phyloP scores from a whole-genome alignment of 768 basidiomycete species.

The Agrocybe chaxingu region DNA sequence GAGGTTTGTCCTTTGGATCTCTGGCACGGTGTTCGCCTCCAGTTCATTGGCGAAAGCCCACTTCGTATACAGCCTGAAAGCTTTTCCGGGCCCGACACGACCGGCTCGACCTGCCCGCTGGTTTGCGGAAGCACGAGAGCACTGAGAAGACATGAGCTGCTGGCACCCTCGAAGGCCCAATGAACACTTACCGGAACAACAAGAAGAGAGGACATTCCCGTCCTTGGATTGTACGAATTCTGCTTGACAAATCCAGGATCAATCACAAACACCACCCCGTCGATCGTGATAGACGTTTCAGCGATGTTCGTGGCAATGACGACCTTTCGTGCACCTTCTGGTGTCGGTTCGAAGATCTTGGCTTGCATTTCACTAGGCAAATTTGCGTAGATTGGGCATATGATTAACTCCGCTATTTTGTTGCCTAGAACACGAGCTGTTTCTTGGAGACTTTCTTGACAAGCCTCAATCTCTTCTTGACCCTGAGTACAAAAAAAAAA shows the following conservation, averaged over 20 bases:
- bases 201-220: conserved; percentile 95
- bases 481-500: conserved; percentile 49
- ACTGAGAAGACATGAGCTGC: conserved; percentile 40
- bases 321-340: conserved; percentile 93
- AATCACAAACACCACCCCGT: conserved; percentile 98
- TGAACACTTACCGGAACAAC: conserved; percentile 78
- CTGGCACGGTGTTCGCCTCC: conserved; percentile 95
- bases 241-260: conserved; percentile 99
- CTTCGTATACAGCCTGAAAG: conserved; percentile 98
- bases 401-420: conserved; percentile 90
- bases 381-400: conserved; percentile 98
- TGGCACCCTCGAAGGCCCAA: not conserved
- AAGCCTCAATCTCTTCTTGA: conserved; percentile 98
- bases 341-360: conserved; percentile 99
- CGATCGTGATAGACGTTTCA: conserved; percentile 99
- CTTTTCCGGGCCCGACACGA: conserved; percentile 95
- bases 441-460: conserved; percentile 94
- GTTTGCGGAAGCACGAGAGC: conserved; percentile 95
- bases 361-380: conserved; percentile 99
- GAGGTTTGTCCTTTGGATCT: conserved; percentile 98
- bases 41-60: conserved; percentile 97
- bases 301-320: conserved; percentile 99
- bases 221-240: conserved; percentile 97
- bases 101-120: conserved; percentile 97
- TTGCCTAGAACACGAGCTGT: conserved; percentile 93